Base-by-base conservation (phyloP, 2,329 filamentous ascomycete species). In the Didymosphaeria variabile region DNA sequence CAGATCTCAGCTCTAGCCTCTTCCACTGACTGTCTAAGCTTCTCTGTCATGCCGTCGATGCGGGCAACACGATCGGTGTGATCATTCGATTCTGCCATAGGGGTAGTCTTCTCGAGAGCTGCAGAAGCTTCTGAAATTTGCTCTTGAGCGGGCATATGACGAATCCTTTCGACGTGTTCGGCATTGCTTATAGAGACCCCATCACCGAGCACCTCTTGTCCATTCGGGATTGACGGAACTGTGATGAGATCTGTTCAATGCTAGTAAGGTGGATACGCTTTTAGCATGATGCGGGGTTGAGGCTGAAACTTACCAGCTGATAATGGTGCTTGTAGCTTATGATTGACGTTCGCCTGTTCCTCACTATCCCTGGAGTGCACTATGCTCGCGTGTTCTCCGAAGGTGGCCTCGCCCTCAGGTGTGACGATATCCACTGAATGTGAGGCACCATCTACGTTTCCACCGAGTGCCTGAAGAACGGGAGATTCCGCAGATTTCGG, bases 401-500 rank as follows among this genome's bases (percentile, higher is more conserved):
- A 15, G 17, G 26, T 17, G 6, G 26, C 13, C n/a, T 46, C 38
- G 6, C 34, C 23, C 7, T 45, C 52, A 7, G 38, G 26, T 15
- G 26, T 34, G n/a, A 32, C 29, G 13, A 55, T 36, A 23, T 55
- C 38, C 13, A 19, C 40, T 2, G 52, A 55, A 26, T 32, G 23
- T 21, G 52, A 45, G 21, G 40, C 29, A 45, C 52, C 40, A 55
- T 55, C 52, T 1, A 55, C 26, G 29, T 44, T 34, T 4, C 26
- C 52, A 34, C 15, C 31, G 9, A 12, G 3, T 23, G n/a, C 17
- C 3, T 34, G 26, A 7, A 23, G 10, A 15, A 21, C 40, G 17
- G 26, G 26, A 29, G 38, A 32, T 1, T 9, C 10, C 5, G 15
- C 38, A 3, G 17, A 9, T 15, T 13, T 46, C 17, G 9, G 12